Base-by-base conservation (phyloP, 202 grass and related monocot species). In the Carex sylvatica region DNA sequence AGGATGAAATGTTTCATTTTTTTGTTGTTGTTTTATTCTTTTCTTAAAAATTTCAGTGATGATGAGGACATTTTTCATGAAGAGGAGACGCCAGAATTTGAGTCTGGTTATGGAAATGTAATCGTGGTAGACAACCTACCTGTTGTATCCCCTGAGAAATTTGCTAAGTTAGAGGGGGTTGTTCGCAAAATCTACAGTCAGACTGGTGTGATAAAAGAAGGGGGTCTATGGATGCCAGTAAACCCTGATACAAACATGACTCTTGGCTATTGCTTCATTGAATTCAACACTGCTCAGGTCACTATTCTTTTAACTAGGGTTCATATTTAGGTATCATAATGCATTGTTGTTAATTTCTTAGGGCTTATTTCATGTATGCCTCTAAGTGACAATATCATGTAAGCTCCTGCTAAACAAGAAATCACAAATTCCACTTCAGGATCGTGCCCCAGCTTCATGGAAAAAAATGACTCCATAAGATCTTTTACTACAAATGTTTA, bases 211-310 rank as follows among this genome's bases (percentile, higher is more conserved):
- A 92, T 97, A 77, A 94, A 87, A 82, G 91, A 97, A 86, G 90
- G 79, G 40, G 94, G 94, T 22, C 78, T 97, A 70, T 92, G 90
- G 91, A 97, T 97, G 88, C 94, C 94, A 4, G 77, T 94, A 23
- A 84, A 94, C 78, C 80, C 83, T 42, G 90, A 93, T 11, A 92
- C 91, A 40, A 83, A 92, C 47, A 97, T 90, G 85, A 92, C 90
- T 12, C 83, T 89, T 2, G 94, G 94, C 1, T 97, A 94, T 83
- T 92, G 94, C 87, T 94, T 97, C 83, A 83, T 97, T 19, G 94
- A 94, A 55, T 97, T 90, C 59, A 88, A 86, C 72, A 97, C 90
- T 4, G 84, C 90, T 20, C 90, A 97, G 91, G 91, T 97, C 81
- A 23, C 84, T 88, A 52, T 36, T 68, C 87, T 55, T 23, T 46